phyloP scores from a whole-genome alignment of 2,329 filamentous ascomycete species.

The Penicillium capsulatum region DNA sequence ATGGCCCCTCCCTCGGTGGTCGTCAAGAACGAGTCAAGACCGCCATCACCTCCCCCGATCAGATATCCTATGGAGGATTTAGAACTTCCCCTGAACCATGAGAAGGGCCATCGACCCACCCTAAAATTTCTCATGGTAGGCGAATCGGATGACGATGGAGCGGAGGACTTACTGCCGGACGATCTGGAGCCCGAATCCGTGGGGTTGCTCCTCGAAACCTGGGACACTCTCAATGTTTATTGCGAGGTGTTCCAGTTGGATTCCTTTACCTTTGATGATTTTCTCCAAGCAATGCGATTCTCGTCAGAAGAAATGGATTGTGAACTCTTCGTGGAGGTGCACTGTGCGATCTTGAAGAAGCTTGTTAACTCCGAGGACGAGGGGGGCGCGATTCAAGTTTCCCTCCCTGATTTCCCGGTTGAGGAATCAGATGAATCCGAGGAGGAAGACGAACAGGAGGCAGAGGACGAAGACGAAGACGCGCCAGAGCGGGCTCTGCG shows the following conservation, averaged over 20 bases:
- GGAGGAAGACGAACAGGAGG: constrained; percentile 45
- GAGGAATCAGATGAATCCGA: constrained; percentile 64
- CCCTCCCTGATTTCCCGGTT: constrained; percentile 68
- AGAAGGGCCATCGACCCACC: constrained; percentile 63
- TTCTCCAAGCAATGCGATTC: constrained; percentile 78
- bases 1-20: constrained; percentile 35
- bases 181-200: constrained; percentile 74
- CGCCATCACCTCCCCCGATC: constrained; percentile 67
- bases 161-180: constrained; percentile 43
- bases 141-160: constrained; percentile 50
- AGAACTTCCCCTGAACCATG: constrained; percentile 65
- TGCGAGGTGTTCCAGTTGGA: constrained; percentile 91
- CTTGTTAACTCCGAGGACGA: constrained; percentile 69
- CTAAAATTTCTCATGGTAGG: constrained; percentile 73
- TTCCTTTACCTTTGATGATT: constrained; percentile 97
- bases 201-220: constrained; percentile 81
- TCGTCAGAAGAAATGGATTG: constrained; percentile 70
- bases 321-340: constrained; percentile 82
- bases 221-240: constrained; percentile 98
- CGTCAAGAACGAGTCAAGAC: constrained; percentile 49
- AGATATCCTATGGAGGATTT: constrained; percentile 97
- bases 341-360: constrained; percentile 85
- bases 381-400: constrained; percentile 73
- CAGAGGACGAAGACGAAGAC: constrained; percentile 41
- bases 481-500: constrained; percentile 66